Base-by-base conservation (phyloP, 2,329 filamentous ascomycete species). In the Alternaria viburni region DNA sequence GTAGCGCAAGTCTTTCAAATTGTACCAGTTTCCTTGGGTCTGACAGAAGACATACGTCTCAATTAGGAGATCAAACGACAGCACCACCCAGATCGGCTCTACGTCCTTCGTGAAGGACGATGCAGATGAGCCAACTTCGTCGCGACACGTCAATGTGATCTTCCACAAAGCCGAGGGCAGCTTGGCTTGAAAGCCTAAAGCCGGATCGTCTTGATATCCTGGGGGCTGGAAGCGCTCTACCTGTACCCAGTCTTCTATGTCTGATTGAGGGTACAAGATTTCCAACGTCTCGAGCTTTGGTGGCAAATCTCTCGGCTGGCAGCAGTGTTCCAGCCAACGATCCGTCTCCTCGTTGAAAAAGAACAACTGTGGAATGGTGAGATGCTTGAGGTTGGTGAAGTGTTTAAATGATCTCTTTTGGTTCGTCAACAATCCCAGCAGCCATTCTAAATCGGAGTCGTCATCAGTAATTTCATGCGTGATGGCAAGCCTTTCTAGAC, bases 331-430 rank as follows among this genome's bases (percentile, higher is more conserved):
- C 11, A 12, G 10, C 41, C 41, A 52, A n/a, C n/a, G 11, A 6
- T 6, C 13, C 9, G 59, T 30, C 10, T 21, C 25, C 5, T n/a
- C 13, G 6, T 30, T 41, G 47, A 68, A 64, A 15, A 74, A n/a
- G 36, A 74, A 71, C 4, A 59, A 36, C 15, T 72, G 62, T 4
- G 69, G 70, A 6, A 71, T 47, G 6, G 51, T 62, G 19, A 74
- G 66, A 3, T 49, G 41, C 36, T 59, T 67, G 32, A 74, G 26
- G 4, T 44, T 30, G 2, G 44, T 26, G 28, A 72, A 71, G 21
- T 61, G 45, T 3, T 44, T 54, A 41, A 71, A 28, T 0, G 69
- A 67, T 12, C 9, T 51, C 25, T 58, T 59, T 0, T 67, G 67
- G 4, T 60, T 54, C 21, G 58, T 49, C 49, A 63, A 62, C 47